Percentiles rank a stretch among this genome's conserved stretches.
Conservation (phyloP, 345 rosid genomes). For the rapeseed (Brassica napus) region DNA sequence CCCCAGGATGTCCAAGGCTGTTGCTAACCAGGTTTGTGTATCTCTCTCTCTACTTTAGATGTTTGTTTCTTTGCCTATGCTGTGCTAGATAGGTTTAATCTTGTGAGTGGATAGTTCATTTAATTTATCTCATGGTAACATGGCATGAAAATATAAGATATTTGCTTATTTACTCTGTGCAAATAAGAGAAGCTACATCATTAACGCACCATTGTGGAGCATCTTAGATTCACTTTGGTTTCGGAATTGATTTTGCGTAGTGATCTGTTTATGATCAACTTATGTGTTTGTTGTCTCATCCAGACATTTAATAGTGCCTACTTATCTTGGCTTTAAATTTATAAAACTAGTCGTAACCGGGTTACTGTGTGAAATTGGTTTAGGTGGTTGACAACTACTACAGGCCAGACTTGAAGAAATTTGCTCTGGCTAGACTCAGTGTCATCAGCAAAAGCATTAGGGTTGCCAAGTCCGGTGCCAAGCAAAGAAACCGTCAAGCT, state of each 20-base stretch:
- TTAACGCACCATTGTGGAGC: no score
- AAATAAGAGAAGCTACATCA: no score
- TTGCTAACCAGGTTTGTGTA: slow-evolving; percentile 53
- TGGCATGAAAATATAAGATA: neutral
- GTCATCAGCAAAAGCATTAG: slow-evolving; percentile 75
- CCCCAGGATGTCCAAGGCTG: slow-evolving; percentile 73
- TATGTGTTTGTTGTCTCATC: no score
- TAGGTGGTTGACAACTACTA: slow-evolving; percentile 84
- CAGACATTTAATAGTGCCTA: no score
- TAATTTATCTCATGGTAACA: no score
- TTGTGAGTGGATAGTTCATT: no score
- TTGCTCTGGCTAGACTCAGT: slow-evolving; percentile 87
- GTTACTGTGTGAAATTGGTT: neutral
- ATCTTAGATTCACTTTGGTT: neutral
- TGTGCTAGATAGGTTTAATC: neutral
- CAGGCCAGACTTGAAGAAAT: slow-evolving; percentile 86
- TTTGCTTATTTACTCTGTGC: neutral
- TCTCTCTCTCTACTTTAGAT: neutral
- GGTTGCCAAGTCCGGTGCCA: slow-evolving; percentile 84
- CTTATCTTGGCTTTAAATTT: neutral
- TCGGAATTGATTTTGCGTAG: neutral
- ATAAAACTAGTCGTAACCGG: neutral
- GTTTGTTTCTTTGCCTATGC: neutral
- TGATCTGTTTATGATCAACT: neutral
- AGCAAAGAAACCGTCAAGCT: slow-evolving; percentile 88